Base-by-base conservation (phyloP, 2,329 filamentous ascomycete genomes). In the Aureobasidium sp. region DNA sequence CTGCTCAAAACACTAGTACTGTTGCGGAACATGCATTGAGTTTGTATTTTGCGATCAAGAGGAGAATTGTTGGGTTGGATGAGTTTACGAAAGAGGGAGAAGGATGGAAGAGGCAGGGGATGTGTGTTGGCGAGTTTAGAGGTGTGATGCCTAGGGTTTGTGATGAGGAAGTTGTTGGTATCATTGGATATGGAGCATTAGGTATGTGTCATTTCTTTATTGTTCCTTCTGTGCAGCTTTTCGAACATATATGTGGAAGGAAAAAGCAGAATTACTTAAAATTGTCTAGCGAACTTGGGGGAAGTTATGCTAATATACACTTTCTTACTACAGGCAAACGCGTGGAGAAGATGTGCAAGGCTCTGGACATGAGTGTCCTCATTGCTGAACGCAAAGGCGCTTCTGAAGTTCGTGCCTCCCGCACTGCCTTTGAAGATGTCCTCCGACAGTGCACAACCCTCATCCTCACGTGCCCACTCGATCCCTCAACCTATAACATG, bases 161-260 rank as follows among this genome's bases (percentile, higher is more conserved):
- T 67, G 68, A 71, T 23, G 79, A 82, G 62, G 80, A 82, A 69
- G 74, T 76, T 3, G 67, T 80, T 65, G 80, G 78, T 1, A 74
- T 82, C 61, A 70, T 82, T 58, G 80, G 80, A 0, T 81, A 81
- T 68, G 80, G 80, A 1, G 72, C 73, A 17, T 69, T 82, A 37
- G 80, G 79, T 69, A 66, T 44, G 68, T 69, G 20, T 46, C 0
- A n/a, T 10, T 52, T 44, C n/a, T 15, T 68, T 67, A 27, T 55
- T 55, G 41, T 53, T 55, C 36, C 61, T 29, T 47, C 5, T 9
- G 13, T 29, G 13, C 6, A 12, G 10, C 39, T 42, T 20, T 10
- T 7, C 4, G n/a, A 20, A 32, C 1, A 32, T 2, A 44, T 29
- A 6, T 29, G 13, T 29, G 26, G 5, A 47, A n/a, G 26, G 20